phyloP scores from a whole-genome alignment of 23 red algal genomes.

The Rhodosorus marinus region DNA sequence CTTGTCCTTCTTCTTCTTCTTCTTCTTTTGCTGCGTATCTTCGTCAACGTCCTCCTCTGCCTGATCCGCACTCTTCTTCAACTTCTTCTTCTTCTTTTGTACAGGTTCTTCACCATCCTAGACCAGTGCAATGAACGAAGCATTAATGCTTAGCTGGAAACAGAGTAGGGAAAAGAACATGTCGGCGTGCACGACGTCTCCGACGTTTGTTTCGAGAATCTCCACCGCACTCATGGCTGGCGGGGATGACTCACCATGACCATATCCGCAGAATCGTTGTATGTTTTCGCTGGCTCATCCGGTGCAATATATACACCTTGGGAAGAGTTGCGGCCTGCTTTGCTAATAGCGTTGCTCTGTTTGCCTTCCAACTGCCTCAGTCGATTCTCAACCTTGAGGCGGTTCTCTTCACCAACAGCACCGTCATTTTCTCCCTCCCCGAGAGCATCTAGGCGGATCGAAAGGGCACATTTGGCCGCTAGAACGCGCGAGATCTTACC shows the following conservation, averaged over 20 bases:
- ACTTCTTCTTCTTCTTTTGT: conserved; percentile 42
- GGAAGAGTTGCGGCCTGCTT: too few species aligned
- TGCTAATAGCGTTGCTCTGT: conserved; percentile 25
- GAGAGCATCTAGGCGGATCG: conserved; percentile 72
- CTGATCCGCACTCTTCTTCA: conserved; percentile 19
- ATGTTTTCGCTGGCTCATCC: conserved; percentile 14
- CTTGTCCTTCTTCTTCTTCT: conserved; percentile 2
- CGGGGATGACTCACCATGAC: conserved; percentile 1
- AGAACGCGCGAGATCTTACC: conserved; percentile 89
- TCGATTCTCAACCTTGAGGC: conserved; percentile 44
- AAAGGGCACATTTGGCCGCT: conserved; percentile 72
- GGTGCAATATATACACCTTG: conserved; percentile 5
- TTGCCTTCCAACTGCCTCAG: conserved; percentile 53
- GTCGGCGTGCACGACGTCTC: background rate
- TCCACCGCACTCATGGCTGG: background rate
- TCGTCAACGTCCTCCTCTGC: conserved; percentile 6
- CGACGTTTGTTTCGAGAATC: background rate
- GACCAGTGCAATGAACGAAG: background rate
- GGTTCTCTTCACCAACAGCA: conserved; percentile 40
- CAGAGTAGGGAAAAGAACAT: conserved; percentile 2
- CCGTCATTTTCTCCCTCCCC: conserved; percentile 38
- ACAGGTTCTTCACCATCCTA: background rate
- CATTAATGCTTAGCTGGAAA: conserved; percentile 5
- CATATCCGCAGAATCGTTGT: conserved; percentile 11
- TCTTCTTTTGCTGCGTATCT: background rate